phyloP scores from a whole-genome alignment of 768 basidiomycete genomes.

The Termitomyces heimii region DNA sequence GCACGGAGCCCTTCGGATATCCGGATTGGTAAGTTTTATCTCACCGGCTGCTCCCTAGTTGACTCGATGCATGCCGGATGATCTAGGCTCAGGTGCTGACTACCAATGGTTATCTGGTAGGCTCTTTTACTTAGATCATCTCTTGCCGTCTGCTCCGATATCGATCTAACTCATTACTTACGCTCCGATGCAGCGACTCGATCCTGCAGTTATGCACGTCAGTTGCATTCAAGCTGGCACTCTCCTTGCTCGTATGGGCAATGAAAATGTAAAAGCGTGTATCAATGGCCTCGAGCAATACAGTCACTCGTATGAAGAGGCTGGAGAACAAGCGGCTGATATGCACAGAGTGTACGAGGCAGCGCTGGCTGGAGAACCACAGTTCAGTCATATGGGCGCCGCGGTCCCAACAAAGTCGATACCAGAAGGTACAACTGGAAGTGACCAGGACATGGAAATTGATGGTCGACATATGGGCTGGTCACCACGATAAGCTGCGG shows the following conservation, averaged over 20 bases:
- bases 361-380: slow-evolving; percentile 35
- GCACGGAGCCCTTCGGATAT: slow-evolving; percentile 81
- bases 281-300: slow-evolving; percentile 86
- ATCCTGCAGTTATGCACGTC: slow-evolving; percentile 87
- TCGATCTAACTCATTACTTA: slow-evolving; percentile 3
- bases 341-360: slow-evolving; percentile 50
- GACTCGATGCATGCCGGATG: slow-evolving; percentile 1
- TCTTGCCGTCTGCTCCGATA: slow-evolving; percentile 3
- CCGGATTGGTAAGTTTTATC: slow-evolving; percentile 63
- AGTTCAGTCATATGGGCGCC: slow-evolving; percentile 44
- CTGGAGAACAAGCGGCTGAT: slow-evolving; percentile 68
- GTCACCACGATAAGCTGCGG: not conserved
- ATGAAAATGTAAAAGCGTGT: slow-evolving; percentile 78
- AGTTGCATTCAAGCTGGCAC: slow-evolving; percentile 80
- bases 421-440: slow-evolving; percentile 15
- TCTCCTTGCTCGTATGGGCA: slow-evolving; percentile 75
- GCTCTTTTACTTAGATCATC: not conserved
- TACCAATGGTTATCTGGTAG: slow-evolving; percentile 81
- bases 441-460: slow-evolving; percentile 14
- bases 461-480: slow-evolving; percentile 7
- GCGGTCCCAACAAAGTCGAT: slow-evolving; percentile 27
- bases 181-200: slow-evolving; percentile 47
- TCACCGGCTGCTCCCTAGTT: not conserved
- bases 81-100: slow-evolving; percentile 73
- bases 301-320: slow-evolving; percentile 82